A percentile compares a stretch with the other conserved stretches of the same genome.
These are phyloP conservation scores for Epichloe scottii DNA, from an alignment of 2,329 filamentous ascomycete genomes.

Conservation along the genomic window DNA sequence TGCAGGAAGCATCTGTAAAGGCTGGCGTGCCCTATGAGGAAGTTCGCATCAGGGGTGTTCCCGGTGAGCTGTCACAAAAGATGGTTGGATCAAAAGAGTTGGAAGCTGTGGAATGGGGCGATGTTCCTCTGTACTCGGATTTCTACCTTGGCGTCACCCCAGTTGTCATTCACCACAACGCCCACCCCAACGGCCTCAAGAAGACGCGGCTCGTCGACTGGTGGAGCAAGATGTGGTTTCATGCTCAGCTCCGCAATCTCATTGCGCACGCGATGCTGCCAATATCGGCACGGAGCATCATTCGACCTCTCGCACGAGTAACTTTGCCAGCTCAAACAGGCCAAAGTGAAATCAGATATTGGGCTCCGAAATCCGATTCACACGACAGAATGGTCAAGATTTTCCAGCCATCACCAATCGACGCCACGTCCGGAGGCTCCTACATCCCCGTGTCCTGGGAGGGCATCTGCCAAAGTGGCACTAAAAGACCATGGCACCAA, in stretches of 20 bases:
- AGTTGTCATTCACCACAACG: slow-evolving; percentile 26
- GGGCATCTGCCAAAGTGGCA: slow-evolving; percentile 19
- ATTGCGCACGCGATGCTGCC: slow-evolving; percentile 14
- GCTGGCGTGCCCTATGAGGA: slow-evolving; percentile 9
- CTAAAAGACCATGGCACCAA: slow-evolving; percentile 18
- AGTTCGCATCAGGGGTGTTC: slow-evolving; percentile 16
- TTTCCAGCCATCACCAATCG: slow-evolving; percentile 12
- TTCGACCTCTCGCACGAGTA: slow-evolving; percentile 12
- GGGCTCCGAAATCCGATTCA: slow-evolving; percentile 9
- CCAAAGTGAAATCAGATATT: slow-evolving; percentile 13
- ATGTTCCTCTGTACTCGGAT: slow-evolving; percentile 23
- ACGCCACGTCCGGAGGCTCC: slow-evolving; percentile 4
- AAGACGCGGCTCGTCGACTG: slow-evolving; percentile 19
- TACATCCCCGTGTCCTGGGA: slow-evolving; percentile 19
- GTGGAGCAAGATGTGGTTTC: slow-evolving; percentile 26
- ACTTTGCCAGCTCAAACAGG: slow-evolving; percentile 1
- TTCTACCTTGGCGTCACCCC: slow-evolving; percentile 24
- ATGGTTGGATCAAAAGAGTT: not conserved
- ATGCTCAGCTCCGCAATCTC: slow-evolving; percentile 19
- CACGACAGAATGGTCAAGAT: slow-evolving; percentile 9
- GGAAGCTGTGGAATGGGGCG: slow-evolving; percentile 16
- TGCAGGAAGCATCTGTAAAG: slow-evolving; percentile 14
- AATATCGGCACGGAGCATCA: not conserved
- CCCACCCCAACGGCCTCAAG: slow-evolving; percentile 21
- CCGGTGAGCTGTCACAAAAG: slow-evolving; percentile 13